Evolutionary conservation across 1,284 basidiomycete genomes (phyloP).

Genomic region (Pyrrhoderma noxium): DNA sequence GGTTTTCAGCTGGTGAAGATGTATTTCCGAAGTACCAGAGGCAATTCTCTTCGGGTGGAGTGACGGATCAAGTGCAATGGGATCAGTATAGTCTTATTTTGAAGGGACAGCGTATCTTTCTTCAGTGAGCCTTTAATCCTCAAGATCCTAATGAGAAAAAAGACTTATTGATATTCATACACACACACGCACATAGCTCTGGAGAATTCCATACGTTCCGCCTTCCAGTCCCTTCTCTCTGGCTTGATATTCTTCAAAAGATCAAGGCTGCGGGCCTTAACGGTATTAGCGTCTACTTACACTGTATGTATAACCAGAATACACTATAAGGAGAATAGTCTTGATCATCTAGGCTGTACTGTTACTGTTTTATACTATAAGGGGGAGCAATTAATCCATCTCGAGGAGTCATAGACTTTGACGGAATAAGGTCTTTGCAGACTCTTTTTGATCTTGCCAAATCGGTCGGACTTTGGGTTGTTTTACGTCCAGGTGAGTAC

Average conservation of each 20-base stretch:
- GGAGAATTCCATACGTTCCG: constrained; percentile 84
- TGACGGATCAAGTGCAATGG: constrained; percentile 16
- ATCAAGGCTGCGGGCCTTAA: constrained; percentile 78
- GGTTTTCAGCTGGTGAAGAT: no score
- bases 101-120: constrained; percentile 17
- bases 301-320: constrained; percentile 35
- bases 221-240: constrained; percentile 70
- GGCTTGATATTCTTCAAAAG: constrained; percentile 79
- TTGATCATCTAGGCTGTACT: no score
- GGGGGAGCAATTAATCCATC: constrained; percentile 66
- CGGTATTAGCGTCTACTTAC: constrained; percentile 64
- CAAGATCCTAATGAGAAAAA: neutral
- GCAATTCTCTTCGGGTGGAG: constrained; percentile 4
- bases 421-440: constrained; percentile 61
- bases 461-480: constrained; percentile 39
- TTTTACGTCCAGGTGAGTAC: constrained; percentile 36
- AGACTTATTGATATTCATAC: neutral
- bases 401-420: constrained; percentile 66
- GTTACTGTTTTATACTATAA: constrained; percentile 4
- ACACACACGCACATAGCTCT: constrained; percentile 3
- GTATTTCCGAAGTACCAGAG: no score
- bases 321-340: neutral
- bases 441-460: constrained; percentile 45
- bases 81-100: constrained; percentile 14
- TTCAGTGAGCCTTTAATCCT: constrained; percentile 11